Base-by-base conservation (phyloP, 2,329 filamentous ascomycete species). In the Bipolaris gigantea region DNA sequence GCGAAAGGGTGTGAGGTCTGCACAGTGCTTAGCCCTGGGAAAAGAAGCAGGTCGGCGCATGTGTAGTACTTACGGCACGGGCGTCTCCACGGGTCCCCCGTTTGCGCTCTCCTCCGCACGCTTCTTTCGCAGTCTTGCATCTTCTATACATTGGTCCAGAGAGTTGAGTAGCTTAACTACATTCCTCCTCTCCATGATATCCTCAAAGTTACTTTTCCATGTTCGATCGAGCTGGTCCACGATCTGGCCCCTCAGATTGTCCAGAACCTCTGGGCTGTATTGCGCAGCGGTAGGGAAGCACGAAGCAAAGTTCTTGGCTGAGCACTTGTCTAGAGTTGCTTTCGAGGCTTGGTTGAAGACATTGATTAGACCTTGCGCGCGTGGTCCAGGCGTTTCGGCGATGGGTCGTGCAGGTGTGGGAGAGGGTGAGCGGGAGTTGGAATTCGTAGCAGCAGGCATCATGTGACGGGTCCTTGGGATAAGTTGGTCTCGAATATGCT, bases 211-310 rank as follows among this genome's bases (percentile, higher is more conserved):
- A 48, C 67, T 77, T 68, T 74, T 80, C 58, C 82, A 83, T 47
- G 79, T 79, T 57, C 81, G 80, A 60, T 85, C 82, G 48, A 87
- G 69, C 61, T 85, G 81, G 46, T 79, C 78, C 38, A 83, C 82
- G 59, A 87, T 78, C 59, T 86, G 82, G 49, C 79, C 76, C 73
- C 84, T 83, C 19, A 88, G 75, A 4, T 77, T 76, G 62, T 84
- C 80, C 53, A 88, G 65, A 38, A 79, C 80, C 23, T 80, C 80
- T 1, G 83, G 81, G 10, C 82, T 82, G 62, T 85, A 77, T 62
- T 77, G 75, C 16, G 84, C 82, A 1, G 84, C 81, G 0, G 85
- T 88, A 0, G 85, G 85, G 60, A 87, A 87, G 63, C 85, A 88
- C 21, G 82, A 75, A 0, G 83, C 79, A 67, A 87, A 88, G 62